Percentiles rank a stretch among this genome's conserved stretches.
phyloP scores from a whole-genome alignment of 176 grass and related monocot species.

The Lolium perenne region DNA sequence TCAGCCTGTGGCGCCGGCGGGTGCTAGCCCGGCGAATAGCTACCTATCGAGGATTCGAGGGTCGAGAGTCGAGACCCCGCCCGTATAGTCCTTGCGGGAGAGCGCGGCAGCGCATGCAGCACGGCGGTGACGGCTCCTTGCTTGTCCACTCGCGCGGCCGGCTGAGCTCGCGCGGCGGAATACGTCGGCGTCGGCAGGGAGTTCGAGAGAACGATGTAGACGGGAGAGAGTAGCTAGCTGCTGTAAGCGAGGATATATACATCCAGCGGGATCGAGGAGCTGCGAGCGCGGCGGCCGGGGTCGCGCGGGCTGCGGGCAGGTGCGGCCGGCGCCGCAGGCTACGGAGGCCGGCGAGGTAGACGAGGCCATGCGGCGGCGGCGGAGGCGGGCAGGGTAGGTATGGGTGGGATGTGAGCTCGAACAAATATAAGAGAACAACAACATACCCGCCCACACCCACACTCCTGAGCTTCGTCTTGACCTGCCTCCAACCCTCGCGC shows the following conservation, averaged over 20 bases:
- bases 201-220: not conserved
- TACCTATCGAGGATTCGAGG: not conserved
- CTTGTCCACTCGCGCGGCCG: not conserved
- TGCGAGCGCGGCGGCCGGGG: not conserved
- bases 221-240: not conserved
- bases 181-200: not conserved
- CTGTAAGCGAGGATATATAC: not conserved
- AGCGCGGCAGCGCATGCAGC: not conserved
- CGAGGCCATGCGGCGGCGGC: not conserved
- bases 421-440: not conserved
- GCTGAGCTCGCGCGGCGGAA: not conserved
- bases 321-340: not conserved
- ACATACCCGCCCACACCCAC: not conserved
- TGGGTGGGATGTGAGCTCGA: not conserved
- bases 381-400: not conserved
- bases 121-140: not conserved
- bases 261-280: not conserved
- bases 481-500: not conserved
- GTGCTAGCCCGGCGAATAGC: not conserved
- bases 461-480: conserved; percentile 1
- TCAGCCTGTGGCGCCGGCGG: not conserved
- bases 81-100: not conserved
- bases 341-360: not conserved
- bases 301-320: not conserved
- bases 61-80: not conserved